Evolutionary conservation across 352 stramenopile species (phyloP).

Genomic region (Phytophthora ohioensis): DNA sequence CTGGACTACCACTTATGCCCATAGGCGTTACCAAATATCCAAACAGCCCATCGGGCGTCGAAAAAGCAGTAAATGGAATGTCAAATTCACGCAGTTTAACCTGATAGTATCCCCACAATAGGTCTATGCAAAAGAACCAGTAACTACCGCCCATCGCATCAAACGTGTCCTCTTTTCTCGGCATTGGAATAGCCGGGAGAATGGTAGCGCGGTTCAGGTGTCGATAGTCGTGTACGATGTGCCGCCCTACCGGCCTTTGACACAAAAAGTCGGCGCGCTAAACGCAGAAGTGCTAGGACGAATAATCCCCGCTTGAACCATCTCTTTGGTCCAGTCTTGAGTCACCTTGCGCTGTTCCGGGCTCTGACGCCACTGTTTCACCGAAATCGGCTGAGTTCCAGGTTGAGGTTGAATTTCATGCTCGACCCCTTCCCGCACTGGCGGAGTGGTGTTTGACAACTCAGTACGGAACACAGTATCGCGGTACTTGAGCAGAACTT

Average conservation of each 20-base stretch:
- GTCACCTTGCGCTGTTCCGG: constrained; percentile 6
- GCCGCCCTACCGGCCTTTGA: constrained; percentile 13
- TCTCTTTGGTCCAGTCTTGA: constrained; percentile 28
- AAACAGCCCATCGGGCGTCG: constrained; percentile 10
- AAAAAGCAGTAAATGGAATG: constrained; percentile 20
- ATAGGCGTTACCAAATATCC: constrained; percentile 2
- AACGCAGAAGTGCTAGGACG: constrained; percentile 7
- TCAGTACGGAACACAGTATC: constrained; percentile 11
- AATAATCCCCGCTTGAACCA: constrained; percentile 22
- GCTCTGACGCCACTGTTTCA: constrained; percentile 12
- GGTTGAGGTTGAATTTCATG: background rate
- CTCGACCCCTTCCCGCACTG: constrained; percentile 3
- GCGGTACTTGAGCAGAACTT: constrained; percentile 1
- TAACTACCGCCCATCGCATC: constrained; percentile 8
- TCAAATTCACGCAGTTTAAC: constrained; percentile 10
- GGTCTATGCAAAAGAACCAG: constrained; percentile 7
- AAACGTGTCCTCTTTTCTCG: constrained; percentile 13
- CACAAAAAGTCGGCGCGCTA: background rate
- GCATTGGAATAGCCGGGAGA: constrained; percentile 5
- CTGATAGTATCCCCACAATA: constrained; percentile 14
- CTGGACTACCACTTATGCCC: background rate
- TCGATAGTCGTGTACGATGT: constrained; percentile 11
- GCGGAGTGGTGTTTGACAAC: background rate
- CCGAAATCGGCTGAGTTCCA: constrained; percentile 3
- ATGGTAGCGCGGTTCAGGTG: background rate